A percentile compares a stretch with the other conserved stretches of the same genome.
phyloP scores from a whole-genome alignment of 1,284 basidiomycete species.

The Ustilago bromivora region DNA sequence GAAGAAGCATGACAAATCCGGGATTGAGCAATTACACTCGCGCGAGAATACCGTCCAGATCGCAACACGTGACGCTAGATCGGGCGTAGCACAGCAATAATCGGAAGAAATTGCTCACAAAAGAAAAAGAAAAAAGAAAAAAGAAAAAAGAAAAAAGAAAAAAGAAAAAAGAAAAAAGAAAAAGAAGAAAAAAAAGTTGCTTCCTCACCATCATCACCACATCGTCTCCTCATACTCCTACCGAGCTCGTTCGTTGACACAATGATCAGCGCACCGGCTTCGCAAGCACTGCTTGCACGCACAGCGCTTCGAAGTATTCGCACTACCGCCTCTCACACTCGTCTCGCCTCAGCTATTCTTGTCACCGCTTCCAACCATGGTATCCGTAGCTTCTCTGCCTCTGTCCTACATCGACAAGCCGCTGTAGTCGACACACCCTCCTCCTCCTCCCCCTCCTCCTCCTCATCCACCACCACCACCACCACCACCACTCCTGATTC shows the following conservation, averaged over 20 bases:
- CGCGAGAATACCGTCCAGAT: neutral
- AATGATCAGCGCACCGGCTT: slow-evolving; percentile 34
- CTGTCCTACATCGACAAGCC: slow-evolving; percentile 16
- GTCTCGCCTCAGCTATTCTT: slow-evolving; percentile 12
- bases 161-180: too few species aligned
- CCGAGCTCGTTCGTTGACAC: neutral
- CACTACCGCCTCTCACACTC: slow-evolving; percentile 3
- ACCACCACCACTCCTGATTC: neutral
- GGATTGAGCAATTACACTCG: too few species aligned
- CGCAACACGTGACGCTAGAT: too few species aligned
- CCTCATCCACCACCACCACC: neutral
- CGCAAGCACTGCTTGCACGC: slow-evolving; percentile 30
- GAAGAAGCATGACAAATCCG: too few species aligned
- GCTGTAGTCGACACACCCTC: neutral
- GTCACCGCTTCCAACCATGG: slow-evolving; percentile 10
- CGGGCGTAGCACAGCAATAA: neutral
- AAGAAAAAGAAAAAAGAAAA: too few species aligned
- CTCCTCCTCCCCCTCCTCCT: neutral
- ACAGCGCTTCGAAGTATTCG: slow-evolving; percentile 20
- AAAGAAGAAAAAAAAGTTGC: slow-evolving; percentile 9
- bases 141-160: too few species aligned
- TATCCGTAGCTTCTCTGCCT: slow-evolving; percentile 18
- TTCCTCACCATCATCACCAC: slow-evolving; percentile 2
- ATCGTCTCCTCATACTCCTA: neutral
- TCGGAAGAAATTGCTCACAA: neutral